Percentiles rank a stretch among this genome's conserved stretches.
Conservation (phyloP, 1,284 basidiomycete genomes). For the Melampsora americana region DNA sequence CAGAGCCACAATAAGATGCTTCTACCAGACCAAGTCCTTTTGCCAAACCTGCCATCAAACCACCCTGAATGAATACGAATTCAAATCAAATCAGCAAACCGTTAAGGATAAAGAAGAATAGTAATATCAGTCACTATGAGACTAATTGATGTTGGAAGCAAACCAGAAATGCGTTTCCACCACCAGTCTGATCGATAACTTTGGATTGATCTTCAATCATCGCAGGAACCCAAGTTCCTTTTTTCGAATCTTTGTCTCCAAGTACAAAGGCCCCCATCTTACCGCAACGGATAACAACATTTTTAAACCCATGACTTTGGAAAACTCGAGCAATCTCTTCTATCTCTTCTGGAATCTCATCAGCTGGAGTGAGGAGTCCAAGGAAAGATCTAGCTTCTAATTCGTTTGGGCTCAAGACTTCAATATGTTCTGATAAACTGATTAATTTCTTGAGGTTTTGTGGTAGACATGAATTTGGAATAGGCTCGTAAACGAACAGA, state of each 20-base stretch:
- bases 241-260: background rate
- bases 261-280: slow-evolving; percentile 18
- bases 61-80: slow-evolving; percentile 23
- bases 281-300: slow-evolving; percentile 33
- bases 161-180: slow-evolving; percentile 38
- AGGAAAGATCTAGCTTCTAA: slow-evolving; percentile 24
- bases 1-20: slow-evolving; percentile 31
- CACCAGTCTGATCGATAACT: slow-evolving; percentile 37
- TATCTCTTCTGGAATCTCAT: background rate
- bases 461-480: slow-evolving; percentile 23
- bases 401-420: slow-evolving; percentile 35
- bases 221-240: slow-evolving; percentile 17
- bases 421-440: background rate
- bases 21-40: slow-evolving; percentile 14
- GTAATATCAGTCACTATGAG: too few relatives aligned
- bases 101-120: background rate
- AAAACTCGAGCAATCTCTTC: slow-evolving; percentile 20
- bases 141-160: background rate
- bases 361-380: slow-evolving; percentile 1
- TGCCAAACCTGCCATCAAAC: slow-evolving; percentile 35
- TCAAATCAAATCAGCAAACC: background rate
- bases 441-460: slow-evolving; percentile 21
- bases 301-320: slow-evolving; percentile 2
- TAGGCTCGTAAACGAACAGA: slow-evolving; percentile 25
- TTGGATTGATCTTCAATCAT: slow-evolving; percentile 23